These are phyloP conservation scores for Urostyla sp. DNA, from an alignment of 73 alveolate species.

Conservation along the genomic window DNA sequence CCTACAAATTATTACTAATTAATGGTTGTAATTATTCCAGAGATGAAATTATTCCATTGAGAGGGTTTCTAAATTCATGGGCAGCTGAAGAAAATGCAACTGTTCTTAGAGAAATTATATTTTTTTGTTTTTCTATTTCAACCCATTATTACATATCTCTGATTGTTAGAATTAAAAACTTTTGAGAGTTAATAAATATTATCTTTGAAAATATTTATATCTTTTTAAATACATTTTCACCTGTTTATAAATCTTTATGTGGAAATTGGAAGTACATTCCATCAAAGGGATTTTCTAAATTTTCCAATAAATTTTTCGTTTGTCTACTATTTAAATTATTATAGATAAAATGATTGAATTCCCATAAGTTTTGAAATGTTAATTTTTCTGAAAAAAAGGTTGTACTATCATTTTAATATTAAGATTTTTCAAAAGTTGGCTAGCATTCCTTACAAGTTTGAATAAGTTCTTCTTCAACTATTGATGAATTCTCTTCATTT, in stretches of 20 bases:
- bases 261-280: conserved; percentile 11
- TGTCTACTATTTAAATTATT: neutral
- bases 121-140: conserved; percentile 23
- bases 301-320: neutral
- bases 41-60: conserved; percentile 49
- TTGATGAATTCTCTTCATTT: neutral
- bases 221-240: neutral
- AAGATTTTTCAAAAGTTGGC: neutral
- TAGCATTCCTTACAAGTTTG: neutral
- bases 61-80: conserved; percentile 66
- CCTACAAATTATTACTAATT: neutral
- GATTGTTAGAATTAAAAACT: conserved; percentile 9
- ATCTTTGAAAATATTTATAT: conserved; percentile 19
- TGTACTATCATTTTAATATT: neutral
- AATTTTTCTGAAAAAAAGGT: neutral
- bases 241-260: neutral
- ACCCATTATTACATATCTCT: conserved; percentile 49
- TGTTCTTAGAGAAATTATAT: neutral
- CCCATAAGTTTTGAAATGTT: conserved; percentile 22
- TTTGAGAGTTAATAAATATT: neutral
- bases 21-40: conserved; percentile 22
- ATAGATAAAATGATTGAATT: neutral
- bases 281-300: neutral
- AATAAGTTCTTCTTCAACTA: neutral
- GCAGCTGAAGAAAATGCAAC: conserved; percentile 55